Evolutionary conservation across 352 stramenopile genomes (phyloP).

Genomic region (Pythium monospermum): DNA sequence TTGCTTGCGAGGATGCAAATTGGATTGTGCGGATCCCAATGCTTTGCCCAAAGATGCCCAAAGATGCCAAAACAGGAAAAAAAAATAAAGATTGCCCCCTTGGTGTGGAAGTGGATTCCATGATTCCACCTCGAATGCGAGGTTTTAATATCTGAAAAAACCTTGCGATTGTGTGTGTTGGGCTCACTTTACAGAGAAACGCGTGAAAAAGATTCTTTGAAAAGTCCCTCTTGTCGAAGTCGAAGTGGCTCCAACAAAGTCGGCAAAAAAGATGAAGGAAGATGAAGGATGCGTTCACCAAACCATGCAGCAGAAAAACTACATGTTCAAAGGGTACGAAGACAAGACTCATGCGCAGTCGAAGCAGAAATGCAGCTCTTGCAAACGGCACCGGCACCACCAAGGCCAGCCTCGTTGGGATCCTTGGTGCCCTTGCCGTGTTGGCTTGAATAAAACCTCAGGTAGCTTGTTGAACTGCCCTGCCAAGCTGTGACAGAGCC

Average conservation of each 20-base stretch:
- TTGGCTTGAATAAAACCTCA: conserved; percentile 17
- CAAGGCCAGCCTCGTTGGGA: too few species aligned
- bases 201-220: conserved; percentile 9
- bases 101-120: conserved; percentile 14
- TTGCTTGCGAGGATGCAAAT: conserved; percentile 25
- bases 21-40: conserved; percentile 22
- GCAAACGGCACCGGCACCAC: too few species aligned
- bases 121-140: conserved; percentile 12
- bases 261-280: neutral
- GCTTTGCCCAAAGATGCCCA: conserved; percentile 2
- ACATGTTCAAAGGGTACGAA: too few species aligned
- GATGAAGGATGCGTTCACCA: too few species aligned
- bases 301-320: too few species aligned
- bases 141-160: conserved; percentile 14
- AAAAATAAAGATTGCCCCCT: conserved; percentile 9
- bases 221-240: too few species aligned
- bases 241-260: too few species aligned
- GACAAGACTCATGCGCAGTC: too few species aligned
- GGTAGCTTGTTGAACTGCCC: conserved; percentile 15
- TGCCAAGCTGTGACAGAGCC: conserved; percentile 10
- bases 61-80: neutral
- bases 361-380: too few species aligned
- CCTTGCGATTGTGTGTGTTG: too few species aligned
- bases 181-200: too few species aligned
- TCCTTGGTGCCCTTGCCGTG: too few species aligned